A percentile compares a stretch with the other conserved stretches of the same genome.
Conservation (phyloP, 352 stramenopile genomes). For the Phytopythium montanum region DNA sequence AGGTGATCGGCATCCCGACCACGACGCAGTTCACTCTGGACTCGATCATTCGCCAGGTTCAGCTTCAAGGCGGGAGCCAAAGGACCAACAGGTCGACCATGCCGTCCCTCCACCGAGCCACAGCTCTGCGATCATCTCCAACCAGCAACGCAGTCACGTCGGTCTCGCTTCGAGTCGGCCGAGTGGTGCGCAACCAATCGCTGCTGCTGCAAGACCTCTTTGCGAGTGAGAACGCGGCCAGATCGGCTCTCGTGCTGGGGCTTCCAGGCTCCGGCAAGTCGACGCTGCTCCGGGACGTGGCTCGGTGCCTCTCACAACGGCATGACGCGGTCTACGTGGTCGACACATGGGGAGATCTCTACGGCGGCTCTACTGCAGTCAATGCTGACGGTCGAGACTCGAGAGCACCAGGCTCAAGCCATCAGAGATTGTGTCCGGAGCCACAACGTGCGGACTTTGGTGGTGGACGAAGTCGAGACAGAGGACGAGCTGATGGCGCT, state of each 20-base stretch:
- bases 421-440: neutral
- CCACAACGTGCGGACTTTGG: neutral
- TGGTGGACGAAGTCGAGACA: slow-evolving; percentile 2
- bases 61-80: neutral
- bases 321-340: neutral
- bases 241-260: neutral
- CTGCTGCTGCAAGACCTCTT: neutral
- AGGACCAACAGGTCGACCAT: neutral
- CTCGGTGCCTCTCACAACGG: neutral
- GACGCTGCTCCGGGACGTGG: neutral
- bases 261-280: neutral
- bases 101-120: neutral
- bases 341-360: slow-evolving; percentile 2
- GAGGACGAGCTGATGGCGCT: neutral
- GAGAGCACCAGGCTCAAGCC: neutral
- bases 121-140: neutral
- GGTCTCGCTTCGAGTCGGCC: neutral
- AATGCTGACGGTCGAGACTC: neutral
- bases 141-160: neutral
- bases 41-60: neutral
- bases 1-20: neutral
- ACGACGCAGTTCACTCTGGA: neutral
- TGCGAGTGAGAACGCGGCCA: neutral
- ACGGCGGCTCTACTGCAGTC: no score
- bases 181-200: neutral